phyloP scores from a whole-genome alignment of 139 green algal genomes.

The Chloropicon primus region DNA sequence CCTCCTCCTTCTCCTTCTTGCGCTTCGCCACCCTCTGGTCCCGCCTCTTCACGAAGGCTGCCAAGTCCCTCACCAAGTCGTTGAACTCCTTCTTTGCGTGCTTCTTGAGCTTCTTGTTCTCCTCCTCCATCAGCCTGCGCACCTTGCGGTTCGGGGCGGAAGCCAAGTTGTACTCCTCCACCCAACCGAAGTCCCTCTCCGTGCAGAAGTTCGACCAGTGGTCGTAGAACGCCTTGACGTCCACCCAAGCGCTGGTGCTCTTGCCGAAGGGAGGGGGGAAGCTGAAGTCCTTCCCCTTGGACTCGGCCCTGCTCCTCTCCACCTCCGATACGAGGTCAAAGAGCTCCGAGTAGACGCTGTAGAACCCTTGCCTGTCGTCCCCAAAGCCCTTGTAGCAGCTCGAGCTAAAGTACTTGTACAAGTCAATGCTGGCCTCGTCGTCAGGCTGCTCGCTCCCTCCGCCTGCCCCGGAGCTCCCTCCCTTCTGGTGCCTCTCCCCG shows the following conservation, averaged over 20 bases:
- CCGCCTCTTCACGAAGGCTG: conserved; percentile 70
- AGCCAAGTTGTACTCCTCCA: conserved; percentile 67
- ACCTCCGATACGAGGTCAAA: conserved; percentile 37
- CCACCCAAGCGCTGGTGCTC: conserved; percentile 12
- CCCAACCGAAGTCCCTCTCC: conserved; percentile 71
- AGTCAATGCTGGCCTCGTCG: conserved; percentile 47
- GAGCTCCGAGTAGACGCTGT: conserved; percentile 64
- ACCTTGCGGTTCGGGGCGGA: conserved; percentile 63
- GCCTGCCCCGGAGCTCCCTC: conserved; percentile 18
- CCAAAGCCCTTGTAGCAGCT: conserved; percentile 67
- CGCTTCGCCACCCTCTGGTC: conserved; percentile 59
- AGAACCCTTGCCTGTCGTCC: conserved; percentile 73
- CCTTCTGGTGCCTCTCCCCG: conserved; percentile 57
- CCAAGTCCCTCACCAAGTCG: conserved; percentile 71
- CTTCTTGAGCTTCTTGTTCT: conserved; percentile 63
- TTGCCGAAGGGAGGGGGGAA: conserved; percentile 14
- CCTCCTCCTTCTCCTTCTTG: conserved; percentile 12
- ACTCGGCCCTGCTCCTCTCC: not conserved
- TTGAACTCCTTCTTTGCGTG: conserved; percentile 47
- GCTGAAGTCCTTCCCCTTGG: conserved; percentile 1
- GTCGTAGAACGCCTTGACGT: conserved; percentile 71
- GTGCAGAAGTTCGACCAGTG: conserved; percentile 69
- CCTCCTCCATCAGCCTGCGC: conserved; percentile 78
- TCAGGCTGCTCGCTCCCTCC: conserved; percentile 28
- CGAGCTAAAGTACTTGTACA: conserved; percentile 68